Evolutionary conservation across 768 basidiomycete species (phyloP), one percentile per base, ranked within the genome.

Genomic region (Boletus bicolor): DNA sequence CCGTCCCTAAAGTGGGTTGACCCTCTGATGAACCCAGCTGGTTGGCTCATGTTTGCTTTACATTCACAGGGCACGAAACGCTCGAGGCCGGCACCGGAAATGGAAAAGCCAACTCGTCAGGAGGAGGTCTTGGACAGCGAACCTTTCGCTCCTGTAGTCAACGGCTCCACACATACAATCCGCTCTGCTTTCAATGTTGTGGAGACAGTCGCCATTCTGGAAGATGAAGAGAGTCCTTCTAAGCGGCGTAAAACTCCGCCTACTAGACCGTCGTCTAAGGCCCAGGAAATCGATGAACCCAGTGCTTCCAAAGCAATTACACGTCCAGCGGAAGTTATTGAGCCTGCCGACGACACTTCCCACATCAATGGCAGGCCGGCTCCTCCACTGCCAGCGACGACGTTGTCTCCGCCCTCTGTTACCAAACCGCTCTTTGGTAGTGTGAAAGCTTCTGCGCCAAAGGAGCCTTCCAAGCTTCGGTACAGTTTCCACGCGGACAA

Each of bases 391-490:
- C 32, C 52, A 6, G 21, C 47, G 24, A 34, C 21, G 12, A 53
- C 55, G 4, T 15, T 56, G n/a, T 74, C 60, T 53, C 66, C 65
- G 1, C 55, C 65, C n/a, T 36, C 65, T 15, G 56, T 44, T 38
- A 55, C 66, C 8, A 71, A 70, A 45, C 47, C 61, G 28, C 32
- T 58, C 24, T 64, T 66, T 30, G 54, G 64, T 44, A 37, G 38
- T n/a, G 39, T 71, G 41, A 87, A 84, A 66, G 71, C 79, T 3
- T 81, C 76, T 28, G 79, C 79, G 9, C 89, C 89, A 1, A 88
- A 84, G 65, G 86, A 88, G 53, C 88, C 89, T 2, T 90, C 89
- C 55, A 91, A 90, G 65, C 76, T 91, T 54, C 82, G 89, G 28
- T 86, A 79, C 62, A 88, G 87, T 61, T 82, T 86, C 68, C 81